Evolutionary conservation across 2,329 filamentous ascomycete species (phyloP), one percentile per base, ranked within the genome.

Genomic region (Pyricularia sp.): DNA sequence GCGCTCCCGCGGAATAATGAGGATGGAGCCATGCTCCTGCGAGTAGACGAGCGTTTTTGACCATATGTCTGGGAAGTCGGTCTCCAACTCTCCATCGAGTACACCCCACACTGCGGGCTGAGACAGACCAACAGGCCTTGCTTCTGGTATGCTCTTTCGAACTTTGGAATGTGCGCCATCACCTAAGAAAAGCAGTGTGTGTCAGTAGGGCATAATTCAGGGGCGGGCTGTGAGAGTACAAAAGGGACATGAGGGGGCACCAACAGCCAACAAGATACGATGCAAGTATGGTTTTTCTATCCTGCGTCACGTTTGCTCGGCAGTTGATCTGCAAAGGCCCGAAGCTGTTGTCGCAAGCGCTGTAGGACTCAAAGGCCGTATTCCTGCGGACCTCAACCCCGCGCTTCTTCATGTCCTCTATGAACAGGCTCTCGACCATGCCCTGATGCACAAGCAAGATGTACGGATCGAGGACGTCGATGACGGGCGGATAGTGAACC

Each of bases 31-130:
- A 60, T 84, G 79, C 66, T 84, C 79, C 67, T 89, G 84, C 2
- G 85, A 87, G 68, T 87, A 87, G 8, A 90, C 80, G 0, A 88
- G 81, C 0, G 87, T 86, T 75, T 90, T 90, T 73, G 84, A 88
- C 87, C 87, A 90, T 62, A 90, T 82, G 70, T 90, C 88, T 1
- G 88, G 88, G 69, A 91, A 90, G 71, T 90, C 81, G 8, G 88
- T 90, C 59, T 88, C 84, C 10, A 90, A 75, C 71, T 85, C 84
- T 69, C 87, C 88, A 72, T 91, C 88, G 3, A 91, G 76, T 2
- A 91, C 88, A 65, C 87, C 88, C 88, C 88, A 91, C 44, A 84
- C 78, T 24, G 80, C 78, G 13, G 79, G 75, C 66, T 81, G 79
- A 10, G 86, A 83, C 71, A 80, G 74, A 63, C 80, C 79, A 28